Conservation (phyloP, 2,329 filamentous ascomycete species). For the Aspergillus terreus region DNA sequence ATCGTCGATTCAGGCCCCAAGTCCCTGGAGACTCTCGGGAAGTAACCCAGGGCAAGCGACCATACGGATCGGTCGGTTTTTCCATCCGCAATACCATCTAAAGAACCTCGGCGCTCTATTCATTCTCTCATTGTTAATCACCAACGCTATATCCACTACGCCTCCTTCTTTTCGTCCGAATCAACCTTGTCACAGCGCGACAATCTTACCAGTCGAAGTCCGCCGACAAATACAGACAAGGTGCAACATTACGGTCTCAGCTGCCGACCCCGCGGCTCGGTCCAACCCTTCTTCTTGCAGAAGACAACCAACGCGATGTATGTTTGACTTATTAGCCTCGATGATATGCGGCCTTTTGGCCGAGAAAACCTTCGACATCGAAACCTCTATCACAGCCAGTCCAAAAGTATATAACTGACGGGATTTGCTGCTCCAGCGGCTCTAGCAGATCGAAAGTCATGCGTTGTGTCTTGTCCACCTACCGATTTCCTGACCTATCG, state of each 20-base stretch:
- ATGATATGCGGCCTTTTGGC: neutral
- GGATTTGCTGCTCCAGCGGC: neutral
- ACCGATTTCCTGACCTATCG: slow-evolving; percentile 16
- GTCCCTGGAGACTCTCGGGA: neutral
- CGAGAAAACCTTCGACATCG: neutral
- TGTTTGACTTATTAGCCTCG: neutral
- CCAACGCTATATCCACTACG: neutral
- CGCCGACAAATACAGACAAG: too few species aligned
- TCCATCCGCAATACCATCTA: neutral
- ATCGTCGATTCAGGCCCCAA: neutral
- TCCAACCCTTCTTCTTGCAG: neutral
- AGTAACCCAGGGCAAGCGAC: neutral
- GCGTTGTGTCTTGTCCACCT: slow-evolving; percentile 19
- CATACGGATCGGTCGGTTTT: neutral
- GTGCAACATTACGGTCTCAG: too few species aligned
- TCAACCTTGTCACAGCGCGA: neutral
- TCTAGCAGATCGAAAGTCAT: slow-evolving; percentile 19
- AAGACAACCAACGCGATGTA: neutral
- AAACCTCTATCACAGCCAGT: neutral
- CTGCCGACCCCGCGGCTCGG: neutral
- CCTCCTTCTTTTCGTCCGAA: neutral
- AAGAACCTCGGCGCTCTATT: neutral
- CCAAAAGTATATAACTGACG: slow-evolving; percentile 1
- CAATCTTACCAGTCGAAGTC: neutral
- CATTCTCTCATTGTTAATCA: too few species aligned